Base-by-base conservation (phyloP, 768 basidiomycete species). In the Pisolithus microcarpus region DNA sequence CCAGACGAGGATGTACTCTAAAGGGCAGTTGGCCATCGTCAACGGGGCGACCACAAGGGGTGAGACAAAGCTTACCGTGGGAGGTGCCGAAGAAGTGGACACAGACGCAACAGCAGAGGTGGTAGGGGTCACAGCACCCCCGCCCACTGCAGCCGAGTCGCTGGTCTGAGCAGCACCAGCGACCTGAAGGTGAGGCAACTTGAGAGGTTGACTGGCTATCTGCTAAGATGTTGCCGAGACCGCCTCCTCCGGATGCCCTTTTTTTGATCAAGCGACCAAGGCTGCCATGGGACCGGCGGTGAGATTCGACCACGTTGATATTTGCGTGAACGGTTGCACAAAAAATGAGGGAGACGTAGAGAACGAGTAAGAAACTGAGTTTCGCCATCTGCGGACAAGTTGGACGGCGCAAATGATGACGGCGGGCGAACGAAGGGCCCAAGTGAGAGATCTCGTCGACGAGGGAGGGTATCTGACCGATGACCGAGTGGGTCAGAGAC, bases 221-320 rank as follows among this genome's bases (percentile, higher is more conserved):
- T 28, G 46, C 51, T 19, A 56, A 38, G 31, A 49, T 10, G 36
- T 23, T 26, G 34, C 49, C 43, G 24, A 48, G 2, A 38, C 24
- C 48, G 9, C 30, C 34, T 40, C 39, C 21, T 52, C 52, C 53
- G 1, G 76, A 72, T 4, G 70, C 62, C 36, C 87, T 84, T 64
- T 85, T 87, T 70, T 75, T 85, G 57, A 89, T 63, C 64, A 90
- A 68, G 60, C 87, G 84, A 60, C 80, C 79, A 60, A 81, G 68
- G 59, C 70, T 70, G 46, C 59, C 72, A 67, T 85, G 82, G 66
- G 77, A 77, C 57, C 79, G 79, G 46, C 73, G 81, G 34, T 67
- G 67, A 6, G 54, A 64, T 28, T 66, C 68, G 54, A 70, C 67
- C 52, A 72, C 63, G 50, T 75, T 68, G 61, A 78, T 78, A 51